Evolutionary conservation across 2,329 filamentous ascomycete species (phyloP), one percentile per base, ranked within the genome.

Genomic region (Aquanectria penicillioides): DNA sequence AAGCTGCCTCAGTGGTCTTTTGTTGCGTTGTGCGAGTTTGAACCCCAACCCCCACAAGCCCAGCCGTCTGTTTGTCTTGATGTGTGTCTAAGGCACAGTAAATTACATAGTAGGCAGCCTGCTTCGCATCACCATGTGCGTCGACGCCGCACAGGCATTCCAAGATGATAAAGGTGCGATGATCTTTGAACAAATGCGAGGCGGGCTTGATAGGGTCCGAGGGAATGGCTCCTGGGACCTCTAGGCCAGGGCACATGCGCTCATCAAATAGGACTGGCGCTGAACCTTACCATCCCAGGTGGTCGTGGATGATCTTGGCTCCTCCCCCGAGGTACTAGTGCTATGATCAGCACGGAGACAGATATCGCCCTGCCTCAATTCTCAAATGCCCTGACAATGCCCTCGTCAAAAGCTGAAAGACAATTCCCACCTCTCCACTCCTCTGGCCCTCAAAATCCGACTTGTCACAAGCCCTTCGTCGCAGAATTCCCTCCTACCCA

Each of bases 401-500:
- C 40, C n/a, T 37, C 50, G n/a, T 29, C 50, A 31, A 28, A 20
- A 17, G 40, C 40, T 46, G 31, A 46, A 25, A 17, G n/a, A 37
- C 31, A 22, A 46, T 46, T 53, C 50, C 50, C 49, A 23, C 40
- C 15, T 53, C 22, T 22, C 29, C 40, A 29, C 20, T 31, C n/a
- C n/a, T n/a, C 29, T 13, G 40, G 15, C 31, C 33, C 22, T 18
- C 50, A 3, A 53, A 22, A 53, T 46, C 38, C 31, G 40, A 43
- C 20, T 29, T 43, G 41, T 53, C 50, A 53, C 29, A 46, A 41
- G 31, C 50, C 37, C 31, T 36, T 53, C 50, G 31, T n/a, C 31
- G 46, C 38, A 44, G 29, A n/a, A 29, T 46, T 43, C 31, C 31
- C 50, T n/a, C n/a, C n/a, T 44, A 20, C 37, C 40, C 18, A 4